Conservation (phyloP, 495 filamentous ascomycete species). For the Neurospora sp. region DNA sequence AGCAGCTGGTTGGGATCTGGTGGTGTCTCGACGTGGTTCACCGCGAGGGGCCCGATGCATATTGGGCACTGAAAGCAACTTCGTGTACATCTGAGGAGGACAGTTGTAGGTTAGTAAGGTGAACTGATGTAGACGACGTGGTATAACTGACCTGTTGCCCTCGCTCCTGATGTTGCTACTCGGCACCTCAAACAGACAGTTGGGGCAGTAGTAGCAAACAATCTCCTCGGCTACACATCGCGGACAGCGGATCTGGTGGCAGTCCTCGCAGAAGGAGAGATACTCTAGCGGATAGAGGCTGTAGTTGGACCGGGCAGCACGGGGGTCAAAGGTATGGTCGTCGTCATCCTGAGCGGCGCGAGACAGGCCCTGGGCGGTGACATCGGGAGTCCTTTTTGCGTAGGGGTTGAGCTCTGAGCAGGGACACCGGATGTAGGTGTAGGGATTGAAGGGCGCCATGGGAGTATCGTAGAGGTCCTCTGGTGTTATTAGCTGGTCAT, state of each 20-base stretch:
- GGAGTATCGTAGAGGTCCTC: not conserved
- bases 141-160: slow-evolving; percentile 68
- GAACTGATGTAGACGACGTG: not conserved
- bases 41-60: slow-evolving; percentile 70
- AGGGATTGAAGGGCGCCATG: slow-evolving; percentile 75
- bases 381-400: not conserved
- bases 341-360: slow-evolving; percentile 53
- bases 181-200: slow-evolving; percentile 88
- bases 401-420: slow-evolving; percentile 49
- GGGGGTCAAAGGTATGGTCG: slow-evolving; percentile 76
- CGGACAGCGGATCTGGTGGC: slow-evolving; percentile 87
- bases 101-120: not conserved
- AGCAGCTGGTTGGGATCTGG: slow-evolving; percentile 33
- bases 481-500: not conserved
- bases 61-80: slow-evolving; percentile 92
- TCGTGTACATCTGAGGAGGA: slow-evolving; percentile 66
- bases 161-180: slow-evolving; percentile 83
- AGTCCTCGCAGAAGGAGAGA: slow-evolving; percentile 92
- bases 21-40: slow-evolving; percentile 52
- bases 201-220: slow-evolving; percentile 90
- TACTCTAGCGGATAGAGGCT: slow-evolving; percentile 90
- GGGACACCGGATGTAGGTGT: slow-evolving; percentile 86
- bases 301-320: slow-evolving; percentile 72
- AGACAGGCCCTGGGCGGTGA: not conserved
- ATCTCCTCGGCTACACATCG: slow-evolving; percentile 88